A percentile compares a stretch with the other conserved stretches of the same genome.
Evolutionary conservation across 1,284 basidiomycete species (phyloP).

Genomic region (Uromyces viciae-fabae): DNA sequence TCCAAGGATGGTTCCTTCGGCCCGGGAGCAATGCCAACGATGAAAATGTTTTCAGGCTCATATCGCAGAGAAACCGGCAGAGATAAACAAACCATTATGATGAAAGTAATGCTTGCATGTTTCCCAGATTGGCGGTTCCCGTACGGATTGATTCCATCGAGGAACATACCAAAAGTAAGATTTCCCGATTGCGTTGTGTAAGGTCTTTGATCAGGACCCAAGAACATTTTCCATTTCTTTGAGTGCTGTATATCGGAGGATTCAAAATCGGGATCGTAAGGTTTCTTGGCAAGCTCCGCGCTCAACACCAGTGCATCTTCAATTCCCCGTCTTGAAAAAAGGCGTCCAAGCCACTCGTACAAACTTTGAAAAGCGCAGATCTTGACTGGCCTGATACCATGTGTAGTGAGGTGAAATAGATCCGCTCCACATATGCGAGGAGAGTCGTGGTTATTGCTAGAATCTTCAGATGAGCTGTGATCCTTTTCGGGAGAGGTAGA

Average conservation of each 20-base stretch:
- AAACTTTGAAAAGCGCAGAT: background rate
- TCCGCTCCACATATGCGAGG: background rate
- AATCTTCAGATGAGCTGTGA: background rate
- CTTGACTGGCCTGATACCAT: background rate
- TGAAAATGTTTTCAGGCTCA: constrained; percentile 55
- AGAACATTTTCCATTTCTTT: background rate
- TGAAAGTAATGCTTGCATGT: constrained; percentile 18
- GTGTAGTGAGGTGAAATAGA: background rate
- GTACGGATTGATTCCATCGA: constrained; percentile 31
- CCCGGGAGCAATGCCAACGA: constrained; percentile 56
- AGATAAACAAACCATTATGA: constrained; percentile 3
- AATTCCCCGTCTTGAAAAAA: constrained; percentile 7
- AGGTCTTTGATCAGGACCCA: background rate
- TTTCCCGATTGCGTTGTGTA: background rate
- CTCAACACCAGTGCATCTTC: constrained; percentile 10
- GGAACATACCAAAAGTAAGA: constrained; percentile 27
- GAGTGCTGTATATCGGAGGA: constrained; percentile 24
- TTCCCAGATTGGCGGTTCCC: constrained; percentile 4
- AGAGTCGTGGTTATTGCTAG: too few species aligned
- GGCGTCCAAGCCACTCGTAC: background rate
- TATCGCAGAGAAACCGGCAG: constrained; percentile 53
- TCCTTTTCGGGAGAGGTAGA: background rate
- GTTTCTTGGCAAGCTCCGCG: background rate
- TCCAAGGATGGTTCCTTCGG: constrained; percentile 46
- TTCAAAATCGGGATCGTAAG: background rate